Conservation (phyloP, 75 land plant genomes). For the Pinus taeda region DNA sequence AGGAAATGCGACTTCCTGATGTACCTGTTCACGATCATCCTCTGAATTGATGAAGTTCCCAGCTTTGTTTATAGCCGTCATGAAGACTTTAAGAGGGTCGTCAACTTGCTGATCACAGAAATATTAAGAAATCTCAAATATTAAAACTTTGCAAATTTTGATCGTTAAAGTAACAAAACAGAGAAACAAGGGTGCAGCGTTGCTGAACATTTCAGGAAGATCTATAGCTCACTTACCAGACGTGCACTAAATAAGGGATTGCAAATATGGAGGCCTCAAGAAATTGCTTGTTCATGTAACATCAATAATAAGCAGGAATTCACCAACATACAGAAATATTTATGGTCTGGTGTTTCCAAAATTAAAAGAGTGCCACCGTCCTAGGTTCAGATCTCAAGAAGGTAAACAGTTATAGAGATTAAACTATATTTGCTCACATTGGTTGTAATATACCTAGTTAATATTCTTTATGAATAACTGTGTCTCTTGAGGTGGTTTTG, state of each 20-base stretch:
- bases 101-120: slow-evolving; percentile 23
- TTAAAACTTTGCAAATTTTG: background rate
- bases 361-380: background rate
- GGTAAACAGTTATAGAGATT: background rate
- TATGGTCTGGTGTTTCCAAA: slow-evolving; percentile 1
- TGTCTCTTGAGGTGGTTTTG: no score
- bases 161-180: background rate
- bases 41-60: slow-evolving; percentile 10
- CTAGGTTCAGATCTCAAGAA: background rate
- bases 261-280: background rate
- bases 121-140: background rate
- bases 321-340: background rate
- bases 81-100: slow-evolving; percentile 43
- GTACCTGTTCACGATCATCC: slow-evolving; percentile 42
- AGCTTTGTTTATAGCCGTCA: slow-evolving; percentile 26
- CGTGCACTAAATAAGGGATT: background rate
- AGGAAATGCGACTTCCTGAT: background rate
- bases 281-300: background rate
- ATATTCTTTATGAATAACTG: no score
- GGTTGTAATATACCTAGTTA: no score
- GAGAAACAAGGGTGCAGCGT: background rate
- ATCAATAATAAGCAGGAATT: background rate
- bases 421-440: background rate
- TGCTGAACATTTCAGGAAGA: background rate
- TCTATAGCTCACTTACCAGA: background rate